Evolutionary conservation across 176 grass and related monocot species (phyloP).

Genomic region (Dendrocalamus sinicus): DNA sequence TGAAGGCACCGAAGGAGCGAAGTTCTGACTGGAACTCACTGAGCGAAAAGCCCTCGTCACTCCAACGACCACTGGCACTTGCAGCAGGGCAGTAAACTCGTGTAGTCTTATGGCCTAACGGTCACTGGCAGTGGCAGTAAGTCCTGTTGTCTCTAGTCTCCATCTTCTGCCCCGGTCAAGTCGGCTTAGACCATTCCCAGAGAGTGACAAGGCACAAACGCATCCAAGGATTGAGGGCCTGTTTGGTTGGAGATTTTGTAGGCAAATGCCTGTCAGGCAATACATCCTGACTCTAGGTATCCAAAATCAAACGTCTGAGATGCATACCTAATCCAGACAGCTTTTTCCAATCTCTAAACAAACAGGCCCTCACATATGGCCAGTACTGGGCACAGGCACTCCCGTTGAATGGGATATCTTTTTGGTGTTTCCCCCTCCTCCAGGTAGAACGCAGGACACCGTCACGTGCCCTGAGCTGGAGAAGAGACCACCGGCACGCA

Average conservation of each 20-base stretch:
- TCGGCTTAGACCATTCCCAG: neutral
- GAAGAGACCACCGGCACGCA: neutral
- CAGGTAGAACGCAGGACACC: neutral
- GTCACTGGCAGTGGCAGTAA: slow-evolving; percentile 23
- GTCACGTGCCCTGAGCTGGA: slow-evolving; percentile 39
- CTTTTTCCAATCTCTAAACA: too few relatives aligned
- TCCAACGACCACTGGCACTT: neutral
- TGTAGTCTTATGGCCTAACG: neutral
- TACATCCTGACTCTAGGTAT: too few relatives aligned
- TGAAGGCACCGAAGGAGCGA: neutral
- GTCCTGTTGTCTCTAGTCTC: neutral
- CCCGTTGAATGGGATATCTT: neutral
- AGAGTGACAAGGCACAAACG: slow-evolving; percentile 14
- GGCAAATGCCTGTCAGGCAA: too few relatives aligned
- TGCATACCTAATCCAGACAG: too few relatives aligned
- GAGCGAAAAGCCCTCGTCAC: neutral
- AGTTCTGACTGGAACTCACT: neutral
- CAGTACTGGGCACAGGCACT: neutral
- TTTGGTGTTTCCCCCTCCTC: neutral
- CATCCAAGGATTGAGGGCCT: slow-evolving; percentile 22
- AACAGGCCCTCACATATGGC: too few relatives aligned
- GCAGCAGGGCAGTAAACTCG: too few relatives aligned
- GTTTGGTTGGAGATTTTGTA: too few relatives aligned
- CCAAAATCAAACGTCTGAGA: too few relatives aligned
- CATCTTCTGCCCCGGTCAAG: neutral